Base-by-base conservation (phyloP, 2,329 filamentous ascomycete species). In the Elsinoe fawcettii region DNA sequence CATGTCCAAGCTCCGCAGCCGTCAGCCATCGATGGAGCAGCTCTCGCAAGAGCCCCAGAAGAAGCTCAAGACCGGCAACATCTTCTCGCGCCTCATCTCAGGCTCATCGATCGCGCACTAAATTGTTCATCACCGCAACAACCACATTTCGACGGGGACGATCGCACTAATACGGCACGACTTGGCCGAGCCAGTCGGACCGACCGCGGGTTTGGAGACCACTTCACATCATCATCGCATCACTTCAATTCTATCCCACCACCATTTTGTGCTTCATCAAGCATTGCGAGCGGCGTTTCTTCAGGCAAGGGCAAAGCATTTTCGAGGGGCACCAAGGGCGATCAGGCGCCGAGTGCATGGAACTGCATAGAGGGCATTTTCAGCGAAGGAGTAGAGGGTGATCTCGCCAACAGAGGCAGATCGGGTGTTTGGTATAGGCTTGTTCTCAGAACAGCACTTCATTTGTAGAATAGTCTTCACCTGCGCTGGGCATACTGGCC, bases 31-130 rank as follows among this genome's bases (percentile, higher is more conserved):
- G 23, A 60, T 66, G 56, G 65, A 67, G 56, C 62, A 65, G 47
- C 63, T 64, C 58, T 63, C 66, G 44, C 60, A 65, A 37, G 66
- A 66, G 51, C 65, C 68, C 4, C 61, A 65, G 16, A 71, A 71
- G 68, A 71, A 71, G 64, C 62, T 63, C 46, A 69, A 67, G 61
- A 62, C 64, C 44, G 65, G 63, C 59, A 71, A 67, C 61, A 70
- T 72, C 60, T 70, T 71, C 63, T 65, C 64, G 12, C 66, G 69
- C 56, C 70, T 72, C 62, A 61, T 72, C 30, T 68, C 68, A 7
- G 68, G 63, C 16, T 68, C 58, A n/a, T 37, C 32, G 22, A 51
- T 60, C 36, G 36, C 57, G 41, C 57, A 62, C 49, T 60, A 59
- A 43, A 36, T 39, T 54, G 23, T 25, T 34, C 32, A 58, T 55